Conservation (phyloP, 2,329 filamentous ascomycete genomes). For the Parasarocladium wereldwijsianum region DNA sequence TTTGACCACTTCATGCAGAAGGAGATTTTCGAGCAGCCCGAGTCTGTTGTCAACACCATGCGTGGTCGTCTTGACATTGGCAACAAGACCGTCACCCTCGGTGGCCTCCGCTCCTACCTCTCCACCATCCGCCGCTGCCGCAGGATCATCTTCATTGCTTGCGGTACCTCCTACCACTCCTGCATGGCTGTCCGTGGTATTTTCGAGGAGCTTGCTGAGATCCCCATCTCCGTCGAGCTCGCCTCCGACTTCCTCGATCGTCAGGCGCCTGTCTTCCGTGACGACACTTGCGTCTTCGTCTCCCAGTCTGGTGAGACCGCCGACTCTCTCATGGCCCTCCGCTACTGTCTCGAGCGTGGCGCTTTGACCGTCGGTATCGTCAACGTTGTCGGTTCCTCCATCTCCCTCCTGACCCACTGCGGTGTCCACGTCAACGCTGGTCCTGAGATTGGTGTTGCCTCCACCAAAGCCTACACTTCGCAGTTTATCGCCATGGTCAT, state of each 20-base stretch:
- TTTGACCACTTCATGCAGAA: constrained; percentile 99
- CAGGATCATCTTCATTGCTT: constrained; percentile 97
- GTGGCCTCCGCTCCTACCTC: constrained; percentile 92
- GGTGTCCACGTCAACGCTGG: constrained; percentile 99
- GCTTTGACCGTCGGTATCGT: constrained; percentile 96
- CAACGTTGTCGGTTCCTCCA: constrained; percentile 96
- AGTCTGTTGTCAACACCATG: constrained; percentile 99
- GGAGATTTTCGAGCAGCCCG: constrained; percentile 99
- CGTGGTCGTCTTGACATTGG: constrained; percentile 88
- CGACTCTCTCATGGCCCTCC: constrained; percentile 90
- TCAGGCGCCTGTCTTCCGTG: constrained; percentile 94
- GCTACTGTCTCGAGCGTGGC: constrained; percentile 95
- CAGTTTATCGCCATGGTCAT: constrained; percentile 99
- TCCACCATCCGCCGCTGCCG: constrained; percentile 91
- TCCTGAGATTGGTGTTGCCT: constrained; percentile 96
- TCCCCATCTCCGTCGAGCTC: constrained; percentile 91
- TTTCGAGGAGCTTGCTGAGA: constrained; percentile 96
- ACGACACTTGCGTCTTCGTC: constrained; percentile 97
- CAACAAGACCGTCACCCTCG: constrained; percentile 91
- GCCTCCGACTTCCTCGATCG: constrained; percentile 97
- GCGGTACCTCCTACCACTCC: constrained; percentile 95
- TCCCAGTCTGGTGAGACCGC: constrained; percentile 98
- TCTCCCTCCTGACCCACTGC: constrained; percentile 96
- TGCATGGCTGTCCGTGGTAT: constrained; percentile 98
- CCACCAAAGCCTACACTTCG: constrained; percentile 97